These are phyloP conservation scores for Grifola frondosa DNA, from an alignment of 1,284 basidiomycete species.

Conservation along the genomic window DNA sequence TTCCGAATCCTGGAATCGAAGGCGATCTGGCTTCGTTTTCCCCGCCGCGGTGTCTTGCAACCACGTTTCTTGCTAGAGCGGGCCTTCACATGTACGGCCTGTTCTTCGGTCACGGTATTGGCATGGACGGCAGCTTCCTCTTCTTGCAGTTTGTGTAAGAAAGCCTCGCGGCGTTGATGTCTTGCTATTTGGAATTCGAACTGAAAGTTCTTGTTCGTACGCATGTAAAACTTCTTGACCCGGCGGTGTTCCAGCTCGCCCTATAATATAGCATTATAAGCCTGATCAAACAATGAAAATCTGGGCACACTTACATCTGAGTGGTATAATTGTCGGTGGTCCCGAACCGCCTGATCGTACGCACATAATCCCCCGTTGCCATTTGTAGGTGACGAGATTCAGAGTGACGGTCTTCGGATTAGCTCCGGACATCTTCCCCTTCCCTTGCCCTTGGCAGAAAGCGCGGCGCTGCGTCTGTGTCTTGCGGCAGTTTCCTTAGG, in stretches of 20 bases:
- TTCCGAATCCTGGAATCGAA: too few relatives aligned
- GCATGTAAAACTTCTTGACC: constrained; percentile 32
- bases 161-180: neutral
- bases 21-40: too few relatives aligned
- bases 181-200: constrained; percentile 1
- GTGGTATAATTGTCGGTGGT: constrained; percentile 37
- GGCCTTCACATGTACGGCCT: too few relatives aligned
- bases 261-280: constrained; percentile 17
- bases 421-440: neutral
- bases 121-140: too few relatives aligned
- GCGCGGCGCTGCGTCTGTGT: constrained; percentile 7
- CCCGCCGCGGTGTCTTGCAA: too few relatives aligned
- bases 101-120: too few relatives aligned
- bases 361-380: constrained; percentile 34
- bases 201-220: constrained; percentile 31
- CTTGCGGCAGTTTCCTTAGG: constrained; percentile 25
- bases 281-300: neutral
- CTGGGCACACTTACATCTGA: constrained; percentile 26
- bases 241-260: constrained; percentile 33
- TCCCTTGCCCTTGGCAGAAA: neutral
- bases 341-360: constrained; percentile 29
- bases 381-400: constrained; percentile 36
- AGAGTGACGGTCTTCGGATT: constrained; percentile 3
- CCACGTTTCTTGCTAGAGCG: too few relatives aligned
- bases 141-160: too few relatives aligned